Conservation (phyloP, 768 basidiomycete genomes). For the Dioszegia aurantiaca region DNA sequence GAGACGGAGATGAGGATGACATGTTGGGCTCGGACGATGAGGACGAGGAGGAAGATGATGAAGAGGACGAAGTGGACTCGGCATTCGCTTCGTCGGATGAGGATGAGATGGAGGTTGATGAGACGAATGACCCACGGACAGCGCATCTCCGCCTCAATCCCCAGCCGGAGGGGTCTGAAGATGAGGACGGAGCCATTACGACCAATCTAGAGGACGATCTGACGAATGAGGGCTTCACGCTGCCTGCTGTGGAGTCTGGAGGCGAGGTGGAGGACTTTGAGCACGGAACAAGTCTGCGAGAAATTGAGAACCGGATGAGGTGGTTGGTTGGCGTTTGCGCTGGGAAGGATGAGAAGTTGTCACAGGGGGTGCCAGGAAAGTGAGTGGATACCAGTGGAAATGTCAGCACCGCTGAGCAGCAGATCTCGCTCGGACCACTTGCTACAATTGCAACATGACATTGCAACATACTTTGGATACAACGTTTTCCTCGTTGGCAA, state of each 20-base stretch:
- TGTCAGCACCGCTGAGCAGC: conserved; percentile 10
- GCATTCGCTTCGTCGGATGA: conserved; percentile 46
- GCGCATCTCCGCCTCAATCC: conserved; percentile 43
- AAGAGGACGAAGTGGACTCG: conserved; percentile 35
- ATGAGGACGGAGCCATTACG: conserved; percentile 39
- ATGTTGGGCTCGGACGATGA: conserved; percentile 23
- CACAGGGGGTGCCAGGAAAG: conserved; percentile 51
- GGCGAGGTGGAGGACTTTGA: conserved; percentile 48
- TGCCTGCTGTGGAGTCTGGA: conserved; percentile 49
- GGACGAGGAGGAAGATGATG: conserved; percentile 18
- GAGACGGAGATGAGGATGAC: conserved; percentile 38
- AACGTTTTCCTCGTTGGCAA: conserved; percentile 93
- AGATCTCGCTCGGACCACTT: conserved; percentile 88
- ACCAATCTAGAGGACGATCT: conserved; percentile 51
- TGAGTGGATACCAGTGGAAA: conserved; percentile 23
- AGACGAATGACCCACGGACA: conserved; percentile 30
- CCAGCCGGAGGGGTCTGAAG: conserved; percentile 33
- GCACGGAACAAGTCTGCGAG: conserved; percentile 48
- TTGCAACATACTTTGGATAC: conserved; percentile 95
- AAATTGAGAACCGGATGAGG: conserved; percentile 51
- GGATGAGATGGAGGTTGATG: conserved; percentile 43
- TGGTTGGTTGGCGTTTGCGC: conserved; percentile 51
- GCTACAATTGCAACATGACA: conserved; percentile 80
- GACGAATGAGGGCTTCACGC: conserved; percentile 44
- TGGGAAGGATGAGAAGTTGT: conserved; percentile 45